phyloP scores from a whole-genome alignment of 768 basidiomycete species.

The Pilatotrama ljubarskyi region DNA sequence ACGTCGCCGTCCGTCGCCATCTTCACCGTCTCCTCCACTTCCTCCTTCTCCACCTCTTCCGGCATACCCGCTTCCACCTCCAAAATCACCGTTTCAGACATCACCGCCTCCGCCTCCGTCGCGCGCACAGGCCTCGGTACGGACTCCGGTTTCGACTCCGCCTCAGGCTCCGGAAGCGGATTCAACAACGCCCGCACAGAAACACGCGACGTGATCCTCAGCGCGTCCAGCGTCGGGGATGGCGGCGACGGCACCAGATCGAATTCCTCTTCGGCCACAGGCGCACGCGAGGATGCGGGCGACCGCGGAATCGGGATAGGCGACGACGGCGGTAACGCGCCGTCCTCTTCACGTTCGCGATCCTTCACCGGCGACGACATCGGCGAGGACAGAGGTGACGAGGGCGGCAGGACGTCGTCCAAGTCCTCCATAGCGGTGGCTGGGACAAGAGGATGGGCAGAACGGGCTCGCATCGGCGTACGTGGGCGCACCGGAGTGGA shows the following conservation, averaged over 20 bases:
- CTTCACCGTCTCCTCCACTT: not conserved
- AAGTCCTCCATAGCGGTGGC: not conserved
- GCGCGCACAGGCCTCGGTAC: too few relatives aligned
- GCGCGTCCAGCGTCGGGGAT: conserved; percentile 13
- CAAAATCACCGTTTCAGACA: not conserved
- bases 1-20: conserved; percentile 7
- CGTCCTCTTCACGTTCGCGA: not conserved
- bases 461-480: not conserved
- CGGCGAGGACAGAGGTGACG: conserved; percentile 14
- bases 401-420: conserved; percentile 14
- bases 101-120: not conserved
- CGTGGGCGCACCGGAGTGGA: conserved; percentile 14
- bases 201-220: conserved; percentile 17
- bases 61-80: not conserved
- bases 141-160: not conserved
- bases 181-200: conserved; percentile 20
- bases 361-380: conserved; percentile 3
- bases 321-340: conserved; percentile 7
- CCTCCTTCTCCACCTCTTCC: not conserved
- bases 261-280: not conserved
- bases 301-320: conserved; percentile 12
- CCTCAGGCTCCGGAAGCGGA: conserved; percentile 10
- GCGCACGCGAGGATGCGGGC: too few relatives aligned
- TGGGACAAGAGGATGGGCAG: not conserved
- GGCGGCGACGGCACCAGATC: conserved; percentile 13